Base-by-base conservation (phyloP, 148 eudicot genomes). In the Polygonum aviculare region DNA sequence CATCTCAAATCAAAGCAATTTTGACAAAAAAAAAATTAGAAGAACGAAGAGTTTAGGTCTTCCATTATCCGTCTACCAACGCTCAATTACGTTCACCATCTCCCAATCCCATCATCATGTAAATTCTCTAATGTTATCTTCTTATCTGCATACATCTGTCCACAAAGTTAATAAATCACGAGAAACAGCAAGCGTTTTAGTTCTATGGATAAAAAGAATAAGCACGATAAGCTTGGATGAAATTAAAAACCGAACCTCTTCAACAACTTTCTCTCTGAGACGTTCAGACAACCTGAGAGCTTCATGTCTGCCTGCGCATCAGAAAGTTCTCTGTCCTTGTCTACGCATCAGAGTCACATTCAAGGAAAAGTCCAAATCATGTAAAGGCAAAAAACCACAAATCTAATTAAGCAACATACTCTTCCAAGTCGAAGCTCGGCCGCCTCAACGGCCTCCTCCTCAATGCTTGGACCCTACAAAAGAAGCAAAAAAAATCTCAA, bases 351-450 rank as follows among this genome's bases (percentile, higher is more conserved):
- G 69, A 52, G 75, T 19, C 16, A 36, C 70, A 60, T 47, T 39
- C 14, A 45, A 19, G 16, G n/a, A 54, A 65, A 77, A 77, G 31
- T 36, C 35, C 10, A n/a, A 33, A 36, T 31, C 12, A 8, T 65
- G 1, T 10, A 33, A 21, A 19, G 14, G 14, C 4, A 36, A 14
- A 36, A n/a, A 31, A 7, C 36, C n/a, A 67, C 41, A 35, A 40
- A 62, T 48, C 54, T 69, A 74, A 80, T 26, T 74, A 52, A 77
- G 35, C 51, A 35, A 19, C 80, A 89, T 72, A 73, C 84, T 92
- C 19, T 41, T 94, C 98, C 5, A 92, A 85, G 63, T 94, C 98
- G 60, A 92, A 67, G 69, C 98, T 94, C 16, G 97, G 94, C 72
- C 95, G 79, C 39, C 86, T 62, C n/a, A 87, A 82, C 12, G 83